phyloP scores from a whole-genome alignment of 345 rosid species.

The Dimocarpus longan region DNA sequence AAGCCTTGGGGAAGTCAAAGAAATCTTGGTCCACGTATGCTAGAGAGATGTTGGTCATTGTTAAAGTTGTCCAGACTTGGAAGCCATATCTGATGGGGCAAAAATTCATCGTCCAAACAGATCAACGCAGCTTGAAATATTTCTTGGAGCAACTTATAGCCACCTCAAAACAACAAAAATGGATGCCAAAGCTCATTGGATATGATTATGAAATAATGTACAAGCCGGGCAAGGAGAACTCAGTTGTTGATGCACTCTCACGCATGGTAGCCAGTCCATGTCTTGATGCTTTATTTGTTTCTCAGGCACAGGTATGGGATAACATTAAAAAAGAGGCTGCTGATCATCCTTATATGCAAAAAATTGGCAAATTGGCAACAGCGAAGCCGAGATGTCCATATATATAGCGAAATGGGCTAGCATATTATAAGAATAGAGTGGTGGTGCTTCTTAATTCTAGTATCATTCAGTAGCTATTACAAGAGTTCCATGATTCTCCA shows the following conservation, averaged over 20 bases:
- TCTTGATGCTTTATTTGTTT: neutral
- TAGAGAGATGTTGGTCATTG: neutral
- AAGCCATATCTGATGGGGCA: neutral
- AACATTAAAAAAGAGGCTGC: neutral
- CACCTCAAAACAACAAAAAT: neutral
- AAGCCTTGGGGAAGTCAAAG: neutral
- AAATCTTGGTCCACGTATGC: neutral
- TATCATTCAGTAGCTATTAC: neutral
- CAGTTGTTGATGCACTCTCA: neutral
- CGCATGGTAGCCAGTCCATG: neutral
- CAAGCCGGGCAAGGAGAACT: neutral
- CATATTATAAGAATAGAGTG: neutral
- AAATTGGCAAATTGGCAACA: neutral
- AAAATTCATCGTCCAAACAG: neutral
- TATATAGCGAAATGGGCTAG: neutral
- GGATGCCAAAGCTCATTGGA: neutral
- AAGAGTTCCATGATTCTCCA: slow-evolving; percentile 5
- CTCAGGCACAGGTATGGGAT: neutral
- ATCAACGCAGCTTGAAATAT: slow-evolving; percentile 1
- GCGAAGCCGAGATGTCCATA: neutral
- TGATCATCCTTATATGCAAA: neutral
- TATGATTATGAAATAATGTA: neutral
- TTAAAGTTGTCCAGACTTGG: neutral
- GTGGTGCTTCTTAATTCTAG: neutral
- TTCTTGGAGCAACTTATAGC: neutral